phyloP scores from a whole-genome alignment of 2,329 filamentous ascomycete genomes.

The Penicillium rolfsii region DNA sequence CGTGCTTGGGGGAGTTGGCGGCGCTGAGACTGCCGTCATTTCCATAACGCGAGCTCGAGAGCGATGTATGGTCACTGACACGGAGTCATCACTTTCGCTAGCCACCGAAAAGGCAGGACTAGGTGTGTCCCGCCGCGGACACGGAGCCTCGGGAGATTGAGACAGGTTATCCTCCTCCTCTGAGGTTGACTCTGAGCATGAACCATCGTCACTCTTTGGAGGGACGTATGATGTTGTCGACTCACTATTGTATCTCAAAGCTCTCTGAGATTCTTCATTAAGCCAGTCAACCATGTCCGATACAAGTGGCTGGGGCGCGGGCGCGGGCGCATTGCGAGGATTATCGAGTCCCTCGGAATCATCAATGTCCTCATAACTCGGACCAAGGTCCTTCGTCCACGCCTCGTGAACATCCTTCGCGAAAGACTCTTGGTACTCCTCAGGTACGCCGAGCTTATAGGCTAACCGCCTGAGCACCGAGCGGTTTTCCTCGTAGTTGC shows the following conservation, averaged over 20 bases:
- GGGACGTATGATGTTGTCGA: neutral
- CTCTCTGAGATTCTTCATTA: neutral
- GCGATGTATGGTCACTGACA: neutral
- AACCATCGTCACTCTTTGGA: neutral
- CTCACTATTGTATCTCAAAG: neutral
- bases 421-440: neutral
- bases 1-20: neutral
- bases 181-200: neutral
- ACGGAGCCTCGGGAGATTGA: neutral
- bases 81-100: neutral
- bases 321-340: neutral
- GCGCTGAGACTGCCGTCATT: neutral
- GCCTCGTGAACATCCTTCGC: neutral
- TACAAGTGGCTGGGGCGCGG: neutral
- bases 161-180: neutral
- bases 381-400: constrained; percentile 3
- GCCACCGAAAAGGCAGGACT: neutral
- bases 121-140: neutral
- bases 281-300: neutral
- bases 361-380: neutral
- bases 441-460: neutral
- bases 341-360: neutral
- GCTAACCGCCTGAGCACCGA: neutral
- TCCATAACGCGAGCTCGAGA: neutral
- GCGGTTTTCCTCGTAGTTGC: neutral